These are phyloP conservation scores for Rossbeevera mucosa DNA, from an alignment of 768 basidiomycete genomes.

Conservation along the genomic window DNA sequence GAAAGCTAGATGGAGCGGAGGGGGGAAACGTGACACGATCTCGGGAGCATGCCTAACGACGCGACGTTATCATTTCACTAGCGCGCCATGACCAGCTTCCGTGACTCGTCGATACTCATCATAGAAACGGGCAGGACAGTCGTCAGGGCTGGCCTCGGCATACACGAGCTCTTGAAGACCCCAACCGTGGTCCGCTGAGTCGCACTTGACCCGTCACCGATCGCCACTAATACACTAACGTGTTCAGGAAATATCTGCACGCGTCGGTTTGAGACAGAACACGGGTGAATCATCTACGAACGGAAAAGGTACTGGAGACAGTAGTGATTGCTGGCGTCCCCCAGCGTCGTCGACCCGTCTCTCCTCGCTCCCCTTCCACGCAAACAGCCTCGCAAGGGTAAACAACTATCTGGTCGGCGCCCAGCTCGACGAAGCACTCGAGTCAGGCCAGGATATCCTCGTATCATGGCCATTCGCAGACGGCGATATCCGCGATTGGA, in stretches of 20 bases:
- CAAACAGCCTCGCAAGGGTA: constrained; percentile 45
- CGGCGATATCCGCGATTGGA: constrained; percentile 70
- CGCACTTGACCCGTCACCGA: not conserved
- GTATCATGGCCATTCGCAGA: constrained; percentile 82
- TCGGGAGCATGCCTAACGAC: no score
- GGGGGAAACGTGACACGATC: no score
- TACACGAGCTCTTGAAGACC: constrained; percentile 71
- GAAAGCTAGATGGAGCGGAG: no score
- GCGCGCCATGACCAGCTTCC: constrained; percentile 54
- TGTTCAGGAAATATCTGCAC: constrained; percentile 70
- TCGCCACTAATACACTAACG: constrained; percentile 1
- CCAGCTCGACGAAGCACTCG: constrained; percentile 75
- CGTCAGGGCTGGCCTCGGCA: constrained; percentile 72
- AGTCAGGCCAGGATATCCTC: constrained; percentile 64
- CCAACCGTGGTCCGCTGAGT: constrained; percentile 64
- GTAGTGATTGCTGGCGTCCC: constrained; percentile 27
- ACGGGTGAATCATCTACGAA: constrained; percentile 28
- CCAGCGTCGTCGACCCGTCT: constrained; percentile 45
- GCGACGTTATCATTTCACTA: constrained; percentile 3
- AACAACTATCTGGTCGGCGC: constrained; percentile 81
- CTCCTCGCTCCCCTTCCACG: constrained; percentile 43
- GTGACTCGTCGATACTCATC: constrained; percentile 76
- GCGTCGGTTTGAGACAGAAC: constrained; percentile 64
- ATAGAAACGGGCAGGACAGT: constrained; percentile 72
- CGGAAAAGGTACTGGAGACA: constrained; percentile 20